These are phyloP conservation scores for Solanum sejunctum DNA, from an alignment of 257 asterid genomes.

Conservation along the genomic window DNA sequence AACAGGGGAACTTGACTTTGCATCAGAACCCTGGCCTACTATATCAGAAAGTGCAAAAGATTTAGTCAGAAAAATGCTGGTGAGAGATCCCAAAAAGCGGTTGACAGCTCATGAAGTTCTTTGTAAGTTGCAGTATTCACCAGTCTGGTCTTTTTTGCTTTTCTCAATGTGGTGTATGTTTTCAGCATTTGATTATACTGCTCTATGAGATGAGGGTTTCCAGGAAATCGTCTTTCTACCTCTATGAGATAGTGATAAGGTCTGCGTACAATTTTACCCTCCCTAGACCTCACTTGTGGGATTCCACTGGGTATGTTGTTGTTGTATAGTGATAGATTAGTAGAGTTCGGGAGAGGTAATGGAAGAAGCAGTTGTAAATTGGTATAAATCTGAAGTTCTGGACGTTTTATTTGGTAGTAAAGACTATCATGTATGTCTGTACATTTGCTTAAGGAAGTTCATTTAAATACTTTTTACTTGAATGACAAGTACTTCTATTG, in stretches of 20 bases:
- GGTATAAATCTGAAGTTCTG: background rate
- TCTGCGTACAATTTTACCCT: too few relatives aligned
- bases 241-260: too few relatives aligned
- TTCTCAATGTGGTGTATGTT: background rate
- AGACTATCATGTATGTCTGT: background rate
- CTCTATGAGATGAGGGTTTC: background rate
- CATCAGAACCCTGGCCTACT: constrained; percentile 69
- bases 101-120: constrained; percentile 63
- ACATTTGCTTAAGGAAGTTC: background rate
- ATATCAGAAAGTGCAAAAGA: constrained; percentile 59
- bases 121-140: constrained; percentile 27
- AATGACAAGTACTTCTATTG: background rate
- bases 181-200: background rate
- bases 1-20: constrained; percentile 57
- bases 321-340: background rate
- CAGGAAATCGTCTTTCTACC: too few relatives aligned
- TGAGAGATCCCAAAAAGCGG: constrained; percentile 51
- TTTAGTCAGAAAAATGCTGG: constrained; percentile 51
- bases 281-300: too few relatives aligned
- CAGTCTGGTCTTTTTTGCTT: background rate
- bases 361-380: background rate
- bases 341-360: background rate
- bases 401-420: background rate
- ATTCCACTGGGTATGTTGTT: too few relatives aligned
- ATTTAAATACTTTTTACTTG: background rate